A percentile compares a stretch with the other conserved stretches of the same genome.
phyloP scores from a whole-genome alignment of 495 filamentous ascomycete genomes.

The Xylaria acuta region DNA sequence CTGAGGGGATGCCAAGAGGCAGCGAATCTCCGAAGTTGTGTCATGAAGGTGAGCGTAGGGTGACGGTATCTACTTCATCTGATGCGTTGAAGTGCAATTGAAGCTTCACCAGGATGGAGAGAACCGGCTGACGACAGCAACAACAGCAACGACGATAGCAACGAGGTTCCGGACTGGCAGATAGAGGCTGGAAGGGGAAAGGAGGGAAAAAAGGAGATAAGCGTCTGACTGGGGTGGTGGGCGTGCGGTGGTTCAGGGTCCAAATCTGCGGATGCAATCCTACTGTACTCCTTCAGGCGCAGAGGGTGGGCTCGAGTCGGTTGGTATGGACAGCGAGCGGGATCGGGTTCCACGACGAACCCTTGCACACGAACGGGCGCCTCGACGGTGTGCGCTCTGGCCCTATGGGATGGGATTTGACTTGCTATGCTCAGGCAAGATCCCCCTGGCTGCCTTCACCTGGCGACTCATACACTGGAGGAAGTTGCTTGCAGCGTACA shows the following conservation, averaged over 20 bases:
- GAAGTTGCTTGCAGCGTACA: not conserved
- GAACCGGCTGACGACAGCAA: conserved; percentile 5
- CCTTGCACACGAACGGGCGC: conserved; percentile 1
- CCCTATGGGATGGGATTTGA: not conserved
- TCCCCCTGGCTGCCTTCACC: not conserved
- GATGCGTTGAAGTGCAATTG: conserved; percentile 19
- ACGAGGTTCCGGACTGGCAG: conserved; percentile 8
- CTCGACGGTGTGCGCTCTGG: not conserved
- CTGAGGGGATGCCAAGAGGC: conserved; percentile 31
- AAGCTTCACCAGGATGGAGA: conserved; percentile 20
- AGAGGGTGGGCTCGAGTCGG: conserved; percentile 14
- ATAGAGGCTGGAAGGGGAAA: conserved; percentile 19
- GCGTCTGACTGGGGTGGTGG: conserved; percentile 17
- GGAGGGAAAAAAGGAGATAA: conserved; percentile 25
- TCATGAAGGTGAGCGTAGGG: conserved; percentile 24
- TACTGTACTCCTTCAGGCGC: conserved; percentile 1
- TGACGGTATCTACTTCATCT: conserved; percentile 25
- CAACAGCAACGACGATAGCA: conserved; percentile 12
- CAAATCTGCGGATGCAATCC: conserved; percentile 29
- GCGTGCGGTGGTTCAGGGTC: conserved; percentile 23
- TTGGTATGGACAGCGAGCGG: conserved; percentile 21
- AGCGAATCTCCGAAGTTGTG: conserved; percentile 30
- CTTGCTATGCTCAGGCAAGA: not conserved
- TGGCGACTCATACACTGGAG: not conserved
- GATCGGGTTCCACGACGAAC: conserved; percentile 9